Conservation (phyloP, 1,284 basidiomycete genomes). For the Cryptococcus sp. region DNA sequence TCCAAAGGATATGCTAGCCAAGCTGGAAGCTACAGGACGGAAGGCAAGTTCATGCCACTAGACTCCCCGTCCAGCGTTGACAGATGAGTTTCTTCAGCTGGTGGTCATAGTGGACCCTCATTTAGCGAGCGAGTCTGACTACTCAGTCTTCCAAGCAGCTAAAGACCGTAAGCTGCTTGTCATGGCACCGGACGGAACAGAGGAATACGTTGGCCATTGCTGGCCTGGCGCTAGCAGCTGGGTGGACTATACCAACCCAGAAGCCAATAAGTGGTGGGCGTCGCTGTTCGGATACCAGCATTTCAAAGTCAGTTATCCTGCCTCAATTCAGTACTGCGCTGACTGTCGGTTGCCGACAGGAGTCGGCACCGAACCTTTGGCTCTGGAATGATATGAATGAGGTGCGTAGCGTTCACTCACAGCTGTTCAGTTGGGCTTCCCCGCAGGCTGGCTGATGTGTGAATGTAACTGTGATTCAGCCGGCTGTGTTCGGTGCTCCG, state of each 20-base stretch:
- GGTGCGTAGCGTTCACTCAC: slow-evolving; percentile 54
- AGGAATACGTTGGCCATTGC: slow-evolving; percentile 93
- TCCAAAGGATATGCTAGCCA: slow-evolving; percentile 88
- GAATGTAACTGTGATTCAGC: slow-evolving; percentile 57
- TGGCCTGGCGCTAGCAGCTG: slow-evolving; percentile 95
- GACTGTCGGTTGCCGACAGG: slow-evolving; percentile 22
- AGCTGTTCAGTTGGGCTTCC: too few relatives aligned
- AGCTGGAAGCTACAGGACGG: slow-evolving; percentile 78
- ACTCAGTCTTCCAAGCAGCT: slow-evolving; percentile 84
- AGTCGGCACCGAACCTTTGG: slow-evolving; percentile 71
- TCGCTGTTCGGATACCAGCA: slow-evolving; percentile 67
- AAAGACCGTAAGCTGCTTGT: slow-evolving; percentile 77
- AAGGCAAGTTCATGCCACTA: slow-evolving; percentile 62
- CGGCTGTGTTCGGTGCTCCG: slow-evolving; percentile 95
- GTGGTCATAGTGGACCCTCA: slow-evolving; percentile 98
- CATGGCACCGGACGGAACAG: slow-evolving; percentile 75
- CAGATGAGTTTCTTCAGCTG: slow-evolving; percentile 62
- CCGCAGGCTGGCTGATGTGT: not conserved
- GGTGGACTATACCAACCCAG: slow-evolving; percentile 96
- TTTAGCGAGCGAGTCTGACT: slow-evolving; percentile 77
- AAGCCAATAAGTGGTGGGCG: slow-evolving; percentile 88
- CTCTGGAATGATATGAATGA: slow-evolving; percentile 99
- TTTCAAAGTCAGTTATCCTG: slow-evolving; percentile 29
- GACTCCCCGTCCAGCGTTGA: not conserved
- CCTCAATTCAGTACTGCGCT: not conserved